Conservation (phyloP, 2,329 filamentous ascomycete genomes). For the Ceratocystis colombiana region DNA sequence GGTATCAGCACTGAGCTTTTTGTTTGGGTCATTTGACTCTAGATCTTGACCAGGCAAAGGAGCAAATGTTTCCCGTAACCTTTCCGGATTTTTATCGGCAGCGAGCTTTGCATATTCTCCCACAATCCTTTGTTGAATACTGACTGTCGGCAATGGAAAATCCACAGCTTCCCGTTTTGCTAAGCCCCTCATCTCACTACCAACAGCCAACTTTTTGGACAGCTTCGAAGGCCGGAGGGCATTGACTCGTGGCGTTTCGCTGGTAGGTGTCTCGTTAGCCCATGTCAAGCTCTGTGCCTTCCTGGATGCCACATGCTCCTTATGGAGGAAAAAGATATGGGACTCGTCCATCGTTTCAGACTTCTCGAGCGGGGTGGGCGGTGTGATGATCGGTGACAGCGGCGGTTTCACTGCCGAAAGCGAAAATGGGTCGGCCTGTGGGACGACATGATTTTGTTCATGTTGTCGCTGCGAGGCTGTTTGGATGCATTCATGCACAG, state of each 20-base stretch:
- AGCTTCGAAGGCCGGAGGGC: neutral
- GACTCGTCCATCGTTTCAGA: neutral
- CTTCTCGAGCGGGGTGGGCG: slow-evolving; percentile 21
- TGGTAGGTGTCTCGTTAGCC: neutral
- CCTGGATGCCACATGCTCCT: neutral
- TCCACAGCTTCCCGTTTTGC: neutral
- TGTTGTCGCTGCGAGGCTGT: neutral
- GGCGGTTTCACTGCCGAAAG: neutral
- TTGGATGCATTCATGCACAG: neutral
- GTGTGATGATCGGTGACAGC: slow-evolving; percentile 22
- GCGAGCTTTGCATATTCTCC: slow-evolving; percentile 14
- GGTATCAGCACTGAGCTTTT: neutral
- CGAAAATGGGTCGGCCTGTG: neutral
- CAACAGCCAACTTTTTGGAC: neutral
- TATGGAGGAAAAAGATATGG: neutral
- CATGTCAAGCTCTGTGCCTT: slow-evolving; percentile 4
- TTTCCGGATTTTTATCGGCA: neutral
- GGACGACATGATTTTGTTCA: neutral
- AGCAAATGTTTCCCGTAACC: slow-evolving; percentile 12
- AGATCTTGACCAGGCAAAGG: slow-evolving; percentile 8
- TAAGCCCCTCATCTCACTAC: neutral
- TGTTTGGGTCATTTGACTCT: neutral
- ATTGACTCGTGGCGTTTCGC: neutral
- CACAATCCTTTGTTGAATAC: slow-evolving; percentile 19
- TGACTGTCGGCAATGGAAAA: slow-evolving; percentile 20